These are phyloP conservation scores for Melampsora medusae DNA, from an alignment of 1,284 basidiomycete species.

Conservation along the genomic window DNA sequence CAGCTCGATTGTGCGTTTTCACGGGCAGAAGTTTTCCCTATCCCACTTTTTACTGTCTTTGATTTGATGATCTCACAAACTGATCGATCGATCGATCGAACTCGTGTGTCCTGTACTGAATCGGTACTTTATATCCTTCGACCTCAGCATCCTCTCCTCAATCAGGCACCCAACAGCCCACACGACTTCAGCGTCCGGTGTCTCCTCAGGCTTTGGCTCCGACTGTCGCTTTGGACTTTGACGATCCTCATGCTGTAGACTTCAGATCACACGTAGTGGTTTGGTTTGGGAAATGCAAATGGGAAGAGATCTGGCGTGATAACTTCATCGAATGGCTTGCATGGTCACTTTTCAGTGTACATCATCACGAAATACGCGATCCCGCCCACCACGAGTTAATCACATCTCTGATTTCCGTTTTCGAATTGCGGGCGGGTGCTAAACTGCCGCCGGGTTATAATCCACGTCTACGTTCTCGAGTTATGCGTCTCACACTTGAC, in stretches of 20 bases:
- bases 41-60: neutral
- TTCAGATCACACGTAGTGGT: slow-evolving; percentile 23
- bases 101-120: neutral
- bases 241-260: slow-evolving; percentile 12
- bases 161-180: too few relatives aligned
- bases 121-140: neutral
- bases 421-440: slow-evolving; percentile 51
- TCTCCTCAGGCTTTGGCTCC: too few relatives aligned
- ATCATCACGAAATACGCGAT: slow-evolving; percentile 48
- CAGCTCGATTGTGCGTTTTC: too few relatives aligned
- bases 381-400: slow-evolving; percentile 47
- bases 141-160: too few relatives aligned
- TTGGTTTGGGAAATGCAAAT: slow-evolving; percentile 38
- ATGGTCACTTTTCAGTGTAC: slow-evolving; percentile 50
- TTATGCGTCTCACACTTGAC: slow-evolving; percentile 53
- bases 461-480: slow-evolving; percentile 39
- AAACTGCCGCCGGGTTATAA: slow-evolving; percentile 47
- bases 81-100: neutral
- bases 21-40: too few relatives aligned
- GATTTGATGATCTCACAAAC: neutral
- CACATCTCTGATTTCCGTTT: slow-evolving; percentile 49
- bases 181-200: too few relatives aligned
- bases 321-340: slow-evolving; percentile 53
- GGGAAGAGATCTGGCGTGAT: slow-evolving; percentile 43
- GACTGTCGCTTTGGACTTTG: too few relatives aligned